Base-by-base conservation (phyloP, 768 basidiomycete genomes). In the Krasilnikovozyma curviuscula region DNA sequence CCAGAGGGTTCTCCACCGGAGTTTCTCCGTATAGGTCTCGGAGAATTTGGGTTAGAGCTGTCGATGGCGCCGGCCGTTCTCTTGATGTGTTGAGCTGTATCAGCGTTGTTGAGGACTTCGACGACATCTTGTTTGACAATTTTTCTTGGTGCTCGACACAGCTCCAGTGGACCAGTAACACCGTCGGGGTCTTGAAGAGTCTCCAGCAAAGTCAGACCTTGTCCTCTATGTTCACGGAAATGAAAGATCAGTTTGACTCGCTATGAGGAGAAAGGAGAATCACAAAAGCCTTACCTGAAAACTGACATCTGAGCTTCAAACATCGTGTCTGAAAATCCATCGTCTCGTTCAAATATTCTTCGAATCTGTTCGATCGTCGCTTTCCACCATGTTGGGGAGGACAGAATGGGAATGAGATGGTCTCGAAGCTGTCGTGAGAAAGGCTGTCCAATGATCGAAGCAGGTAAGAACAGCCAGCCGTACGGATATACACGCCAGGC, bases 331-430 rank as follows among this genome's bases (percentile, higher is more conserved):
- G 24, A 48, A 18, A 46, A 49, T n/a, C 30, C 47, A 13, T 29
- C 27, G 19, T 54, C 52, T 6, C 46, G 29, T 21, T 34, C 42
- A 25, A 40, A 53, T 23, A 42, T 24, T 38, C 40, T 48, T 44
- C 31, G 50, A 47, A 89, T 67, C 54, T 83, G 74, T 53, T 69
- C 79, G 3, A 78, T 81, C 7, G 84, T 85, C 59, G 84, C 78
- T 57, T 81, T 76, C 86, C 86, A 91, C 86, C 86, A 91, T 8
- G 67, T 59, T 58, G 82, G 84, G 7, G 79, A 83, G 3, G 82
- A 81, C 41, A 91, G 65, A 28, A 85, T 66, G 0, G 83, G 79
- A 44, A 89, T 63, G 62, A 89, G 85, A 57, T 83, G 80, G 45
- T 75, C 73, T 25, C 85, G 70, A 7, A 84, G 85, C 65, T 75